Base-by-base conservation (phyloP, 2,329 filamentous ascomycete genomes). In the Aspergillus sp. region DNA sequence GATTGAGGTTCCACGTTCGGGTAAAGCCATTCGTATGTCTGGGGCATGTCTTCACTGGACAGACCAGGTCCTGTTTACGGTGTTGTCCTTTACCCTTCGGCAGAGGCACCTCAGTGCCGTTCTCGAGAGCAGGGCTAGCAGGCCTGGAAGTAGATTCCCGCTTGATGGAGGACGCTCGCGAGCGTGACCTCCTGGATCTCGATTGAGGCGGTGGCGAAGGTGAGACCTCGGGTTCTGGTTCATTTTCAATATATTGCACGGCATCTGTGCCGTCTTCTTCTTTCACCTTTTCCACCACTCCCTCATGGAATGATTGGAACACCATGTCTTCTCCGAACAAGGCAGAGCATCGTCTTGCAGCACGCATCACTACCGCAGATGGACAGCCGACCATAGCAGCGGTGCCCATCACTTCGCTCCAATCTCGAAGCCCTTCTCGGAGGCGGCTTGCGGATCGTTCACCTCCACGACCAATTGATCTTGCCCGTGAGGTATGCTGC, bases 371-470 rank as follows among this genome's bases (percentile, higher is more conserved):
- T 1, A 82, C 84, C 1, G 71, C 65, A 0, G 73, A 65, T 1
- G 85, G 72, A 66, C 89, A 90, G 0, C 86, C 88, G 2, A 79
- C 79, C 43, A 94, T 69, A 0, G 86, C 78, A 2, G 91, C 91
- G 1, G 88, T 75, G 0, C 86, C 86, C 29, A 96, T 69, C 1
- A 96, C 78, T 54, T 94, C 87, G 54, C 82, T 85, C 91, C 91
- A 97, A 68, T 94, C 86, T 26, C 86, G 78, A 8, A 81, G 69
- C 27, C 36, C 36, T 19, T 8, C 26, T 45, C 55, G 47, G 32
- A 47, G 19, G 30, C 52, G 46, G 41, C 43, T 50, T 28, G 30
- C 32, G 29, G 51, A 43, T 29, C 43, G 43, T 41, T 49, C 38
- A 35, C 40, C 10, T n/a, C 53, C 46, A 33, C 52, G 48, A 26